Conservation (phyloP, 164 flowering plant species). For the Echeveria elegans region DNA sequence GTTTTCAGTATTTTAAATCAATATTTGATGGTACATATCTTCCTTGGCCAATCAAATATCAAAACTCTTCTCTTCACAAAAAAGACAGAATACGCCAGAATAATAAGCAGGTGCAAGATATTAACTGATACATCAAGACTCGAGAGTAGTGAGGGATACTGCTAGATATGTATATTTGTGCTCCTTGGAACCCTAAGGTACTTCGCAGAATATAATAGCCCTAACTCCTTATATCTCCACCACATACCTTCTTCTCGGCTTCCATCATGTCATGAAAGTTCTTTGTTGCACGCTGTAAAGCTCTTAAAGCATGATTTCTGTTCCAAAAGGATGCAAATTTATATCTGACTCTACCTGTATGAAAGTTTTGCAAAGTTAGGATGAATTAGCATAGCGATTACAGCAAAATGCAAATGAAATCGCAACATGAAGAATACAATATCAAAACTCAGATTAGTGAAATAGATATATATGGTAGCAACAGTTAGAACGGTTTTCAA, state of each 20-base stretch:
- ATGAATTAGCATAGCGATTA: background rate
- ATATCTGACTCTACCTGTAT: conserved; percentile 92
- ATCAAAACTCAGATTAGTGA: background rate
- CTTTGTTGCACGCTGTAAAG: conserved; percentile 67
- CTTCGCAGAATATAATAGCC: background rate
- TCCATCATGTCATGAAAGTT: conserved; percentile 60
- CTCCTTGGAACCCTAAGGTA: background rate
- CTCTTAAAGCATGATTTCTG: conserved; percentile 83
- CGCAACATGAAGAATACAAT: background rate
- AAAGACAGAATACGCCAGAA: background rate
- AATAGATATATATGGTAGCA: background rate
- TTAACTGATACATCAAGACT: background rate
- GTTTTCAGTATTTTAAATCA: background rate
- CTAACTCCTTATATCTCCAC: background rate
- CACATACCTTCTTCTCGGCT: conserved; percentile 82
- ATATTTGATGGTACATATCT: background rate
- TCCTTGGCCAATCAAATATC: background rate
- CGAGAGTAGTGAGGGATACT: background rate
- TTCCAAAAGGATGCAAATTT: conserved; percentile 99
- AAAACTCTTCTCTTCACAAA: background rate
- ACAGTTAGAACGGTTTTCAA: background rate
- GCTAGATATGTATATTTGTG: too few species aligned
- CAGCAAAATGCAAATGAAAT: background rate
- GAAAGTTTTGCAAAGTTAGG: conserved; percentile 6
- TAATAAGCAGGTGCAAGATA: background rate